Evolutionary conservation across 2,329 filamentous ascomycete species (phyloP), one percentile per base, ranked within the genome.

Genomic region (Apiospora pterosperma): DNA sequence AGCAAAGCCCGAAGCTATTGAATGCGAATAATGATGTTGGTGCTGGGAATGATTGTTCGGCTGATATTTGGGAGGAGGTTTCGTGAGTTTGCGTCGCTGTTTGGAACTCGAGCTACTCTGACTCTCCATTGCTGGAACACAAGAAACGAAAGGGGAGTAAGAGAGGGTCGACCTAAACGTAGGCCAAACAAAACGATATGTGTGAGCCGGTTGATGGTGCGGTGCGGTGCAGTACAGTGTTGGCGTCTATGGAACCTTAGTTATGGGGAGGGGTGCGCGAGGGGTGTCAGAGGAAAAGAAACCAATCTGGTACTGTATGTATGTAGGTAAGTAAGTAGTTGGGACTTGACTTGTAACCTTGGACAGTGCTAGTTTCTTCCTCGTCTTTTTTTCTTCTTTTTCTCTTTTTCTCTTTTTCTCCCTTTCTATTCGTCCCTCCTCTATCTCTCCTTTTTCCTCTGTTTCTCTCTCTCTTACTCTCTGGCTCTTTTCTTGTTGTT

Each of bases 41-140:
- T 81, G 85, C 64, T 42, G 39, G 38, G 60, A 36, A 34, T 48
- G 38, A 36, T 28, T 62, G 60, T 42, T 62, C 60, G 39, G 60
- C 31, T 42, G 60, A 44, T 62, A 62, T 16, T 39, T 42, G 38
- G 60, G 60, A 31, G 85, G 85, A 76, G 87, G 88, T 81, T 90
- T 90, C 74, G 85, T 85, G 69, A 90, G 84, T 75, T 79, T 82
- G 78, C 86, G 85, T 78, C 88, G 86, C 69, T 85, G 81, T 55
- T 55, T 55, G 66, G 81, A 82, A 72, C 72, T 78, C 28, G 48
- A 55, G 48, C 48, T 55, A 55, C 48, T 55, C 48, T 76, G 78
- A 74, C 75, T 76, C 75, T 84, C 82, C 82, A 84, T 84, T 28
- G 48, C 48, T 55, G 48, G 48, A 55, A 55, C 48, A 55, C 48